These are phyloP conservation scores for Bisporella sp. DNA, from an alignment of 2,329 filamentous ascomycete genomes.

Conservation along the genomic window DNA sequence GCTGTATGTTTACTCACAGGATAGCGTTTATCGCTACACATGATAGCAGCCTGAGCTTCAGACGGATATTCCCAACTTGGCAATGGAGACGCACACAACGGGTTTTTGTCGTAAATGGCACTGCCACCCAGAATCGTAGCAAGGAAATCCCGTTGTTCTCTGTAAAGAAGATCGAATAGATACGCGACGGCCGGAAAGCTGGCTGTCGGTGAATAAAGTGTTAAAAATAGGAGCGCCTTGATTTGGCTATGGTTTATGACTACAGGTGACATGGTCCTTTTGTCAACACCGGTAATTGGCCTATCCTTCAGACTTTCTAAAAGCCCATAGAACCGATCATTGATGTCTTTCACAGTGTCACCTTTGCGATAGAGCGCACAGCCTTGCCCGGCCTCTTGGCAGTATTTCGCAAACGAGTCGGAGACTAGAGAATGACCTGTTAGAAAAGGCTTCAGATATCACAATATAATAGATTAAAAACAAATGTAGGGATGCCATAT, in stretches of 20 bases:
- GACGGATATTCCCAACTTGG: conserved; percentile 9
- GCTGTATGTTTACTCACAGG: conserved; percentile 10
- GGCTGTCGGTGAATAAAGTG: conserved; percentile 21
- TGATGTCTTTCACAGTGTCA: conserved; percentile 17
- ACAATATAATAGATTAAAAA: no score
- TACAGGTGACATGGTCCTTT: conserved; percentile 11
- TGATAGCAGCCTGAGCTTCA: conserved; percentile 20
- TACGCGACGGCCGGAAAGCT: conserved; percentile 19
- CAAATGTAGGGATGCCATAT: no score
- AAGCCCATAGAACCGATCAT: conserved; percentile 24
- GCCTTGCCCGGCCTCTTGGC: conserved; percentile 25
- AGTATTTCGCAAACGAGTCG: conserved; percentile 24
- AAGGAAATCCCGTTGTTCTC: conserved; percentile 34
- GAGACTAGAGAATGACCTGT: conserved; percentile 4
- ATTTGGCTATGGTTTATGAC: conserved; percentile 23
- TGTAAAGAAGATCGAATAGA: conserved; percentile 18
- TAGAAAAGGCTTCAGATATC: no score
- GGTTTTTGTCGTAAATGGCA: conserved; percentile 2
- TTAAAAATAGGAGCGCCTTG: conserved; percentile 19
- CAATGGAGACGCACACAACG: conserved; percentile 8
- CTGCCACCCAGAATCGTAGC: background rate
- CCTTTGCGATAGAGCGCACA: conserved; percentile 21
- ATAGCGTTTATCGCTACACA: conserved; percentile 25
- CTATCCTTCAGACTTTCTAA: conserved; percentile 33
- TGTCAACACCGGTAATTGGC: conserved; percentile 20